phyloP scores from a whole-genome alignment of 306 rosid species.

The Ziziphus jujuba region DNA sequence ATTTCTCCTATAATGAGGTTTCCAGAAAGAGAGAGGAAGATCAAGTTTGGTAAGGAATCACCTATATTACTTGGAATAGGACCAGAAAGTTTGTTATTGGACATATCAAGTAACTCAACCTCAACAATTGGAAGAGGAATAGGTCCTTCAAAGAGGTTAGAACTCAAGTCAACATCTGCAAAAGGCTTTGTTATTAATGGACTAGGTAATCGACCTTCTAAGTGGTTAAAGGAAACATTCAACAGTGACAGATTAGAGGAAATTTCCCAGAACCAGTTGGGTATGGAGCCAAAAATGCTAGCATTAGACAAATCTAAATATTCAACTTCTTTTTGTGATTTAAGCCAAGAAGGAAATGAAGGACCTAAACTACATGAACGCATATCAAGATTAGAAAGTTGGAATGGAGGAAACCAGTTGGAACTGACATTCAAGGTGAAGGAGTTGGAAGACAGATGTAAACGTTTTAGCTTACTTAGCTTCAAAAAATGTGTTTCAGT shows the following conservation, averaged over 20 bases:
- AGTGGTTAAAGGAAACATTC: constrained; percentile 35
- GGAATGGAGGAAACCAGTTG: constrained; percentile 43
- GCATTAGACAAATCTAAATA: constrained; percentile 33
- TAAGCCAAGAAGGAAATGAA: constrained; percentile 42
- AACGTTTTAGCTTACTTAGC: not conserved
- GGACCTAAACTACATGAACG: constrained; percentile 44
- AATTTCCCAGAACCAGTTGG: constrained; percentile 45
- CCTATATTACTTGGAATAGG: constrained; percentile 26
- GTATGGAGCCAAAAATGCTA: constrained; percentile 30
- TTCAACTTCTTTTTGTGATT: constrained; percentile 4
- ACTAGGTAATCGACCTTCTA: constrained; percentile 32
- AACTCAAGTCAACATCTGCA: constrained; percentile 27
- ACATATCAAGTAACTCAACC: constrained; percentile 27
- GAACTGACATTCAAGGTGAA: constrained; percentile 28
- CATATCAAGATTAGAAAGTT: not conserved
- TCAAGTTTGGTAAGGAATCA: not conserved
- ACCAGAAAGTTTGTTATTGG: constrained; percentile 39
- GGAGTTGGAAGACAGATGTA: constrained; percentile 34
- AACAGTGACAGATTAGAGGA: not conserved
- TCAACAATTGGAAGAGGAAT: constrained; percentile 14
- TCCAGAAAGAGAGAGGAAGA: constrained; percentile 28
- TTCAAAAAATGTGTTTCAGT: constrained; percentile 41
- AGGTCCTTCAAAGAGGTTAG: constrained; percentile 29
- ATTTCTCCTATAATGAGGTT: constrained; percentile 35
- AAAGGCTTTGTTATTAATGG: not conserved